Evolutionary conservation across 1,284 basidiomycete genomes (phyloP), one percentile per base, ranked within the genome.

Genomic region (Trametes polyzona): DNA sequence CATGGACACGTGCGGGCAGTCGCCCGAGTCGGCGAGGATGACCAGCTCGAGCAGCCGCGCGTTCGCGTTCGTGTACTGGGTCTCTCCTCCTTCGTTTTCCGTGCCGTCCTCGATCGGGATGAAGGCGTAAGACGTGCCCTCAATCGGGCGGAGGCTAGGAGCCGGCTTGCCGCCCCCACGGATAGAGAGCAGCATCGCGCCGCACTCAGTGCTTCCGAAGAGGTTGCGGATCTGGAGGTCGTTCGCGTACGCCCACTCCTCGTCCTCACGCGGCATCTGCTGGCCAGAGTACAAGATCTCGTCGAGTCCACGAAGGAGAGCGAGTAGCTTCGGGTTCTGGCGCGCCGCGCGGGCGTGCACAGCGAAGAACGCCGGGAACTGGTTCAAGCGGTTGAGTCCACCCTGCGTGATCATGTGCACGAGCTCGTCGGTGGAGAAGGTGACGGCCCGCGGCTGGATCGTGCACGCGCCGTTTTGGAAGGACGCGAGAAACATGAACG

Each of bases 201-300:
- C 87, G 64, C 83, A 81, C 74, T 90, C 88, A 7, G 87, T 90
- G 70, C 81, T 88, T 14, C 87, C 87, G 66, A 89, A 90, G 16
- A 87, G 74, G 68, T 88, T 89, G 80, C 76, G 77, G 51, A 90
- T 64, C 60, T 76, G 80, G 56, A 90, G 77, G 40, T 78, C 79
- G 58, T 82, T 81, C 51, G 74, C 73, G 62, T 78, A 77, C 27
- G 83, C 85, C 77, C 82, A 90, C 43, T 81, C 78, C 70, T 89
- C 87, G 36, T 87, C 86, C 63, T 88, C 86, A 29, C 72, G 74
- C 6, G 78, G 74, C 37, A 90, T 76, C n/a, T 84, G 77, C 65
- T 88, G 75, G 14, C 88, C 88, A 42, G 78, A 81, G 67, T 83
- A 87, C 14, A 87, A 54, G 26, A 88, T 78, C 57, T 88, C 83